Conservation (phyloP, 2,329 filamentous ascomycete genomes). For the Tolypocladium sp. region DNA sequence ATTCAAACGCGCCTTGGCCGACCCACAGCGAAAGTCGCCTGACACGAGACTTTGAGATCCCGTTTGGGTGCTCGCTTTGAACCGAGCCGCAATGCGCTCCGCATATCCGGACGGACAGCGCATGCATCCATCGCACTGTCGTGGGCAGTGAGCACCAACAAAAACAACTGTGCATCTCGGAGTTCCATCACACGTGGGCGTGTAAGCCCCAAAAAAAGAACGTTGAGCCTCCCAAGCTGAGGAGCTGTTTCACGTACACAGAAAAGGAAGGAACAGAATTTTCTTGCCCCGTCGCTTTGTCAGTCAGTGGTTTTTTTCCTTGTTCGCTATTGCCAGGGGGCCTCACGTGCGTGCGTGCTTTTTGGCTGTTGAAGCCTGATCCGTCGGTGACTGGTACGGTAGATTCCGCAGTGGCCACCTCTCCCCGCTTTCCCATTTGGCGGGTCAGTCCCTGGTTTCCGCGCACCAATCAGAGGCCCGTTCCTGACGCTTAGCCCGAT, state of each 20-base stretch:
- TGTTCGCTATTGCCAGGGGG: not conserved
- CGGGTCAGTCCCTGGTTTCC: slow-evolving; percentile 13
- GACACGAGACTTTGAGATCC: too few species aligned
- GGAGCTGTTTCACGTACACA: not conserved
- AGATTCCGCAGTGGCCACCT: not conserved
- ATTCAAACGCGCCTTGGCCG: not conserved
- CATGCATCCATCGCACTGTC: not conserved
- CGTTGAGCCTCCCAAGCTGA: not conserved
- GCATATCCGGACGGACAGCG: not conserved
- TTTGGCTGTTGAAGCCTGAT: not conserved
- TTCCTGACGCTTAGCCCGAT: slow-evolving; percentile 28
- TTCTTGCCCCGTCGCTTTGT: not conserved
- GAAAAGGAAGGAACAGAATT: not conserved
- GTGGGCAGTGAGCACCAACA: not conserved
- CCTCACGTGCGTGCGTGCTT: not conserved
- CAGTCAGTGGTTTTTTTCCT: not conserved
- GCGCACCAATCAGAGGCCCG: slow-evolving; percentile 29
- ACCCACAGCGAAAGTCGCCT: not conserved
- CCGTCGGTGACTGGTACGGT: not conserved
- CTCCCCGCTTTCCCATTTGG: not conserved
- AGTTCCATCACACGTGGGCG: too few species aligned
- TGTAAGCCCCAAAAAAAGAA: too few species aligned
- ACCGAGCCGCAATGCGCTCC: not conserved
- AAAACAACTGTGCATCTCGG: not conserved
- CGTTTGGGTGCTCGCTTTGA: not conserved